These are phyloP conservation scores for Salix arbutifolia DNA, from an alignment of 345 rosid genomes.

Conservation along the genomic window DNA sequence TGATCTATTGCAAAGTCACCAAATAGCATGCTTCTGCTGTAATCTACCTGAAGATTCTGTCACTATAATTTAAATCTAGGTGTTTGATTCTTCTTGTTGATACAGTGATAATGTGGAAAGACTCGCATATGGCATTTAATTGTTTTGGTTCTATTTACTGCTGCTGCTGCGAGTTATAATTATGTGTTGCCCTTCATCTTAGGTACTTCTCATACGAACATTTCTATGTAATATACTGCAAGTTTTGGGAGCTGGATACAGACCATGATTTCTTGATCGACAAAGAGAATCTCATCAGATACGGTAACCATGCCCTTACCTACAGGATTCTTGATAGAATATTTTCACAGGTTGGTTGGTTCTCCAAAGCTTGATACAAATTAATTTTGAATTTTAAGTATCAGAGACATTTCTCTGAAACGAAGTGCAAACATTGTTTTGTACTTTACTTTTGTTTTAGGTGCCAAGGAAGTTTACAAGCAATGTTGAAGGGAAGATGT, in stretches of 20 bases:
- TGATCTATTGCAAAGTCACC: background rate
- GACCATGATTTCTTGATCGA: slow-evolving; percentile 96
- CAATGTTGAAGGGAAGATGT: slow-evolving; percentile 32
- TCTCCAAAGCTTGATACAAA: background rate
- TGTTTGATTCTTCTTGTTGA: background rate
- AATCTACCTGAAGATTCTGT: background rate
- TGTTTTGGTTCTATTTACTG: background rate
- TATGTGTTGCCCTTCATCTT: slow-evolving; percentile 13
- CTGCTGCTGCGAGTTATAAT: background rate
- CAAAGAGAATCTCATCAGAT: slow-evolving; percentile 87
- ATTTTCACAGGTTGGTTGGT: slow-evolving; percentile 73
- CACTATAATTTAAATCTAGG: background rate
- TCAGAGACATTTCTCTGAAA: background rate
- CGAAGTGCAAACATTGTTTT: background rate
- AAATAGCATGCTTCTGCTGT: background rate
- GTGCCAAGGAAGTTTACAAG: slow-evolving; percentile 29
- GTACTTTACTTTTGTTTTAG: slow-evolving; percentile 5
- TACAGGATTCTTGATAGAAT: slow-evolving; percentile 86
- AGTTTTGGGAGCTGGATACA: slow-evolving; percentile 95
- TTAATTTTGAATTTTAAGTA: background rate
- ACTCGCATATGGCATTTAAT: background rate
- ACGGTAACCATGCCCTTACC: slow-evolving; percentile 91
- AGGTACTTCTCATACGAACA: slow-evolving; percentile 96
- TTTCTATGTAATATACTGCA: slow-evolving; percentile 95
- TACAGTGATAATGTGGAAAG: background rate